Percentiles rank a stretch among this genome's conserved stretches.
phyloP scores from a whole-genome alignment of 768 basidiomycete species.

The Russula brevipes region DNA sequence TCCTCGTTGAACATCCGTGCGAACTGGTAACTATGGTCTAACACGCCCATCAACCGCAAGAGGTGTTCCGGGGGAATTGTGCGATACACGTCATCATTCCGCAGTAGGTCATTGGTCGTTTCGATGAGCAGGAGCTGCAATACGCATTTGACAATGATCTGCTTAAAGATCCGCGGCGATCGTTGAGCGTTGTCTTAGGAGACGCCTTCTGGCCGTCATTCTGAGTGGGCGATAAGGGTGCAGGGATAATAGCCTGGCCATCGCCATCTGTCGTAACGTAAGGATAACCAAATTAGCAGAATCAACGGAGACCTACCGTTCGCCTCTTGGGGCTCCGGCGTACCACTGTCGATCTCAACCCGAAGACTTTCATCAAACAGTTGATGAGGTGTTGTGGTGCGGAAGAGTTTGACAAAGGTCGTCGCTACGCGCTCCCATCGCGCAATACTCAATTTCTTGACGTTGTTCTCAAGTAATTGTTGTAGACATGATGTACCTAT shows the following conservation, averaged over 20 bases:
- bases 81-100: constrained; percentile 85
- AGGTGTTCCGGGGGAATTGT: constrained; percentile 94
- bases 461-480: constrained; percentile 90
- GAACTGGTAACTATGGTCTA: constrained; percentile 97
- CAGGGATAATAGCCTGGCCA: constrained; percentile 69
- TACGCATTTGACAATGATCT: constrained; percentile 99
- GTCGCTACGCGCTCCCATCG: constrained; percentile 91
- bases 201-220: constrained; percentile 45
- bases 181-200: constrained; percentile 51
- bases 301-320: constrained; percentile 25
- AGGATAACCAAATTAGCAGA: constrained; percentile 12
- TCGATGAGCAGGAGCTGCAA: constrained; percentile 94
- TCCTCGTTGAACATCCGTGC: constrained; percentile 97
- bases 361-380: constrained; percentile 90
- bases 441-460: constrained; percentile 72
- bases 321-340: constrained; percentile 50
- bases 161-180: constrained; percentile 88
- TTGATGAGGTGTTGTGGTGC: constrained; percentile 95
- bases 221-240: constrained; percentile 77
- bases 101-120: constrained; percentile 91
- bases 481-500: constrained; percentile 98
- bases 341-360: constrained; percentile 66
- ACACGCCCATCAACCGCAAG: constrained; percentile 87
- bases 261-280: constrained; percentile 47
- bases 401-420: constrained; percentile 94